Conservation (phyloP, 2,329 filamentous ascomycete species). For the Cercospora zeina region DNA sequence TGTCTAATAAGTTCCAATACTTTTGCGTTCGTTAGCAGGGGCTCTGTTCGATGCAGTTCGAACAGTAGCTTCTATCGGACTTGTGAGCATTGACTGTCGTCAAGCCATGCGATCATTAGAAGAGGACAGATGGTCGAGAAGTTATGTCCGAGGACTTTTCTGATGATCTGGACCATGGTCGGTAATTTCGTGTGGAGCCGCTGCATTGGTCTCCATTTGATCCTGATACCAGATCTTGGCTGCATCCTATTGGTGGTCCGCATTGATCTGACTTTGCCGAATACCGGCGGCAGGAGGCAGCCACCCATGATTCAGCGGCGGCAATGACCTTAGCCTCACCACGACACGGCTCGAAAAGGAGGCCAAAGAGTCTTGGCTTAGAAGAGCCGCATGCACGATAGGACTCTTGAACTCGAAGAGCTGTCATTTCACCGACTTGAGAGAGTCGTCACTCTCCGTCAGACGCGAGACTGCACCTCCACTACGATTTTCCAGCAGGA, state of each 20-base stretch:
- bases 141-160: not conserved
- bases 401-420: not conserved
- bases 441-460: not conserved
- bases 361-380: not conserved
- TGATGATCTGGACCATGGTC: not conserved
- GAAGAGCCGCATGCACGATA: not conserved
- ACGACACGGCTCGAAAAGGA: not conserved
- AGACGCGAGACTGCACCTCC: not conserved
- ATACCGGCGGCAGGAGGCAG: not conserved
- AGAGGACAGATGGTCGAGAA: not conserved
- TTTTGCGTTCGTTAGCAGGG: not conserved
- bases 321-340: not conserved
- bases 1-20: constrained; percentile 5
- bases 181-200: not conserved
- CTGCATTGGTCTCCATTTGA: not conserved
- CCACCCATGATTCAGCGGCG: not conserved
- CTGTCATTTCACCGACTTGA: not conserved
- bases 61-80: not conserved
- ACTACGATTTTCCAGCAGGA: not conserved
- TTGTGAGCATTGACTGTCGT: not conserved
- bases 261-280: not conserved
- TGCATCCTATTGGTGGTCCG: not conserved
- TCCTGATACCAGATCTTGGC: not conserved
- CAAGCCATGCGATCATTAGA: not conserved
- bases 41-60: not conserved